Conservation (phyloP, 768 basidiomycete species). For the Tricholoma terreum region DNA sequence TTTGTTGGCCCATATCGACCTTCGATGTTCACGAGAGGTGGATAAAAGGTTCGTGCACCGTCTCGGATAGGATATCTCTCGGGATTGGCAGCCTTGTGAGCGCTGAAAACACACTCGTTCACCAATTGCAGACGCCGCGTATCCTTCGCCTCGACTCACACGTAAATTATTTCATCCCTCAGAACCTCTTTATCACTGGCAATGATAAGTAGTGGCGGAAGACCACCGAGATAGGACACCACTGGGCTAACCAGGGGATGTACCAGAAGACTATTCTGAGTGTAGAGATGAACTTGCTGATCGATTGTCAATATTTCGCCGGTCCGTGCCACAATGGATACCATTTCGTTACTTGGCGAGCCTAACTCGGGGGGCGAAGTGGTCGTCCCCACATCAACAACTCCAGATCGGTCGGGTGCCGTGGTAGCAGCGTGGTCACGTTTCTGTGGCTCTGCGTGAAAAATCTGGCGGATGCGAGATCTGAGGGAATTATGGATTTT, state of each 20-base stretch:
- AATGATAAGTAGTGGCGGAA: conserved; percentile 84
- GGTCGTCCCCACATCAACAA: conserved; percentile 49
- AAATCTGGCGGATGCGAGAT: conserved; percentile 55
- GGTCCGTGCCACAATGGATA: conserved; percentile 41
- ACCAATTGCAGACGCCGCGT: background rate
- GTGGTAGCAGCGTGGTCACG: conserved; percentile 19
- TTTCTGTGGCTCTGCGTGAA: conserved; percentile 31
- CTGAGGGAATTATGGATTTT: conserved; percentile 58
- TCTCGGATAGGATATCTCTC: conserved; percentile 54
- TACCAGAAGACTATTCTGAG: conserved; percentile 68
- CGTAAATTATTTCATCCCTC: conserved; percentile 87
- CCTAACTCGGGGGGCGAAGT: conserved; percentile 38
- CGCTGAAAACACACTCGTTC: conserved; percentile 40
- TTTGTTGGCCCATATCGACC: conserved; percentile 56
- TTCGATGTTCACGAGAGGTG: conserved; percentile 54
- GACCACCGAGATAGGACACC: conserved; percentile 80
- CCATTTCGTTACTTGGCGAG: conserved; percentile 38
- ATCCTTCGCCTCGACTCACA: conserved; percentile 42
- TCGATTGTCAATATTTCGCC: conserved; percentile 55
- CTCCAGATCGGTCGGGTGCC: conserved; percentile 16
- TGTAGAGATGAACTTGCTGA: conserved; percentile 83
- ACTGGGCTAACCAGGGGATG: conserved; percentile 86
- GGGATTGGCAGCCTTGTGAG: conserved; percentile 90
- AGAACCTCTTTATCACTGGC: conserved; percentile 90
- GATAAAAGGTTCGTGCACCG: conserved; percentile 49